Base-by-base conservation (phyloP, 441 rosid genomes). In the Euphorbia corollata region DNA sequence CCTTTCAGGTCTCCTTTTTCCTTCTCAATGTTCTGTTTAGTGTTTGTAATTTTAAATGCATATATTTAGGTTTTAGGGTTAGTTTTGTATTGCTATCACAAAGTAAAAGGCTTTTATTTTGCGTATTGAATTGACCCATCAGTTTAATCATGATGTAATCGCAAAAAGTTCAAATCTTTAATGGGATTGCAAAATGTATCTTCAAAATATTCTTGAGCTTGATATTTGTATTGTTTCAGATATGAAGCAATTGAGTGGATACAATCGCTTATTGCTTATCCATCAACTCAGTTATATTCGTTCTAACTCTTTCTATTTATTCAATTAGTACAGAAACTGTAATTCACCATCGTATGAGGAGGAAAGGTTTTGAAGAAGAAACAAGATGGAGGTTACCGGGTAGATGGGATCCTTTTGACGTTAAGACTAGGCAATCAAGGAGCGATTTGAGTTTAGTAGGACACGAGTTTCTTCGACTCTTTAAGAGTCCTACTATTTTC, bases 401-500 rank as follows among this genome's bases (percentile, higher is more conserved):
- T 68, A 68, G 57, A 68, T 59, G 64, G 71, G 61, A 59, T n/a
- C 71, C 71, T 2, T 59, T 59, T 55, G 6, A 22, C 15, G 63
- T 12, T 13, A 16, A 32, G 36, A 19, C 63, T 23, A 71, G 71
- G 60, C 71, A 64, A 20, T 39, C 79, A 5, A 73, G 82, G 67
- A 56, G 77, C 64, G 85, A 80, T 69, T 65, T 77, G 65, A 24
- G 77, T 50, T 75, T 84, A n/a, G 62, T 87, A 53, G 87, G 85
- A 10, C 80, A 72, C 19, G 83, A 79, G 19, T 80, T 87, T 78
- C 88, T 90, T 23, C 84, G 79, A 24, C 85, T 84, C 10, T 93
- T 87, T 74, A 89, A 79, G 19, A 80, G 73, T 75, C 98, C 98
- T 10, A 87, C 98, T 1, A 87, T 93, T 73, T 93, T 93, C 78